Evolutionary conservation across 371 early-diverging fungal species (phyloP), one percentile per base, ranked within the genome.

Genomic region (Zancudomyces culisetae): DNA sequence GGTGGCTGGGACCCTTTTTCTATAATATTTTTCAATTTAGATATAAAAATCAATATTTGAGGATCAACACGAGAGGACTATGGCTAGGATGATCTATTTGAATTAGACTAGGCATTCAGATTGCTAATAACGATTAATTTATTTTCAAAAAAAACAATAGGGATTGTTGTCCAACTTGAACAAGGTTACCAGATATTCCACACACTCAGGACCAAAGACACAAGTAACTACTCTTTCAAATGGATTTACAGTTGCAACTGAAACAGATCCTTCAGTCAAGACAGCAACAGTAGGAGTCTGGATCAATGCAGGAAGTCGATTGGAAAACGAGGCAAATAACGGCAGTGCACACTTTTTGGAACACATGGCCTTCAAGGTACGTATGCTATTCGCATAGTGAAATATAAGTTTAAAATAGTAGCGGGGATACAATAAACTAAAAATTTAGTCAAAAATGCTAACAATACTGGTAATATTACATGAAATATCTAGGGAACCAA

Each of bases 241-340:
- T 70, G 98, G 98, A 15, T 78, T 97, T 56, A 91, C 89, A 24
- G 74, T 97, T 35, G 98, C 98, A 18, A 85, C 96, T 39, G 96
- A 97, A 70, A 66, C 85, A 51, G 87, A 90, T 70, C 87, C 89
- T 20, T 75, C 81, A 53, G 76, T 79, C 58, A 83, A 90, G 72
- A 91, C 98, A 18, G 93, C 96, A 45, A 93, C 98, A 27, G 94
- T 97, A 22, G 98, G 98, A 56, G 84, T 97, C 21, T 96, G 94
- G 90, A 94, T 96, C 57, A 87, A 91, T 70, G 89, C 96, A 42
- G 98, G 98, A 28, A 85, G 86, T 57, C 79, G 96, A 57, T 87
- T 84, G 60, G 98, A 97, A 72, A 82, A 66, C 52, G 73, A 69
- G 50, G 73, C 77, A 62, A 90, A 85, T 73, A 95, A 95, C 61